Evolutionary conservation across 805 yeast genomes (phyloP), one percentile per base, ranked within the genome.

Genomic region (Ogataea sp.): DNA sequence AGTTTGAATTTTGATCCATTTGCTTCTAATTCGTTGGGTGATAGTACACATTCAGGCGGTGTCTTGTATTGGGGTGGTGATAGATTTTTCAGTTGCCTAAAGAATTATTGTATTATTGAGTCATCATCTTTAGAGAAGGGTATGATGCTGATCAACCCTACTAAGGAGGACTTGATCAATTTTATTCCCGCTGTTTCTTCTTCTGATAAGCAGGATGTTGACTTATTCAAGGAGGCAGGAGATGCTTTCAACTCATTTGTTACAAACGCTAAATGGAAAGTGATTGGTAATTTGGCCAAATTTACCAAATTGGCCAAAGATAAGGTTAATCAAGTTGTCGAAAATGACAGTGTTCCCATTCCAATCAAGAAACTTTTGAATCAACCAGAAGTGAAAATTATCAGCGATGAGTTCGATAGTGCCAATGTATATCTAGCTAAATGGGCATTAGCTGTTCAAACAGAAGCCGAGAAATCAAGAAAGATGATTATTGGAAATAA

Each of bases 391-490:
- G 95, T 90, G 11, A 73, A 71, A 50, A 75, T 71, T 40, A 75
- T 90, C 20, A 85, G 93, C 42, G 84, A 86, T 46, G 97, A 90
- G 45, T 93, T 89, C 55, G 97, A 89, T 53, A 79, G 90, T 38
- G 97, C 97, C 0, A 73, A 89, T 39, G 83, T 88, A 4, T 90
- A 87, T 57, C 67, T 90, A 43, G 97, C 97, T 4, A 89, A 88
- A 63, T 93, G 97, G 97, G 97, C 97, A 0, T 72, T 86, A 49
- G 86, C 86, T 23, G 93, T 93, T 9, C 93, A 90, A 50, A 89
- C 88, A 50, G 95, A 90, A 57, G 93, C 96, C 2, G 88, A 78
- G 48, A 73, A 75, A 40, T 68, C 74, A 43, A 61, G 75, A 43
- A 65, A 67, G 41, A 65, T 67, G 51, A 65, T 71, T 51, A 65